A percentile compares a stretch with the other conserved stretches of the same genome.
Evolutionary conservation across 148 eudicot species (phyloP).

Genomic region (Nepenthes gracilis): DNA sequence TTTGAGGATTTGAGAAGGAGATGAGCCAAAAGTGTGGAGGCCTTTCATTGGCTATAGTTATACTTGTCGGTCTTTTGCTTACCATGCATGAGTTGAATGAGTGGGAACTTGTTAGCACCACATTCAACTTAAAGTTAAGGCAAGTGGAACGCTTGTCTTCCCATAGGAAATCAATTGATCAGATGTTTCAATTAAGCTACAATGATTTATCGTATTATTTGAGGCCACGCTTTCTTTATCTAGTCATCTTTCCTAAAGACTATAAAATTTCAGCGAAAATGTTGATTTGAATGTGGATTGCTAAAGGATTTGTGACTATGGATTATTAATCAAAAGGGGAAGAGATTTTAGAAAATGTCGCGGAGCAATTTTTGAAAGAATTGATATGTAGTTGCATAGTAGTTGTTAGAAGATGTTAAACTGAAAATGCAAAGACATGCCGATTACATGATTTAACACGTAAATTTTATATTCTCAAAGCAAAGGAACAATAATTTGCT

Average conservation of each 20-base stretch:
- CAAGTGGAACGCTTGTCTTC: neutral
- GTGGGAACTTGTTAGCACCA: slow-evolving; percentile 1
- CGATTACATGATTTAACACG: too few species aligned
- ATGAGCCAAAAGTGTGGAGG: slow-evolving; percentile 9
- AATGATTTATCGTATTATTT: slow-evolving; percentile 18
- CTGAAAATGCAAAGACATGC: too few species aligned
- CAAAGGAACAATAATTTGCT: neutral
- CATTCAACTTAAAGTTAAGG: neutral
- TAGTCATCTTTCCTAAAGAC: slow-evolving; percentile 18
- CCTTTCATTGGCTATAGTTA: slow-evolving; percentile 14
- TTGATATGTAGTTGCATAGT: too few species aligned
- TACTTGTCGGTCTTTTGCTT: slow-evolving; percentile 13
- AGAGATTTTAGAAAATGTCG: too few species aligned
- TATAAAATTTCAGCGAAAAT: slow-evolving; percentile 7
- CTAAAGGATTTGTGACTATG: slow-evolving; percentile 14
- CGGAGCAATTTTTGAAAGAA: too few species aligned
- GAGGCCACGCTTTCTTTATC: slow-evolving; percentile 19
- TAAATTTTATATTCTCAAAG: too few species aligned
- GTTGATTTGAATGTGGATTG: slow-evolving; percentile 18
- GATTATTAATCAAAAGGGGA: neutral
- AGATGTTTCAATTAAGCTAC: slow-evolving; percentile 15
- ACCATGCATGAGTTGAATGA: slow-evolving; percentile 4
- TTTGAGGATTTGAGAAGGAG: neutral
- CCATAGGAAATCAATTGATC: neutral
- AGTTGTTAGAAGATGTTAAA: too few species aligned